phyloP scores from a whole-genome alignment of 1,284 basidiomycete species.

The Apiotrichum sp. region DNA sequence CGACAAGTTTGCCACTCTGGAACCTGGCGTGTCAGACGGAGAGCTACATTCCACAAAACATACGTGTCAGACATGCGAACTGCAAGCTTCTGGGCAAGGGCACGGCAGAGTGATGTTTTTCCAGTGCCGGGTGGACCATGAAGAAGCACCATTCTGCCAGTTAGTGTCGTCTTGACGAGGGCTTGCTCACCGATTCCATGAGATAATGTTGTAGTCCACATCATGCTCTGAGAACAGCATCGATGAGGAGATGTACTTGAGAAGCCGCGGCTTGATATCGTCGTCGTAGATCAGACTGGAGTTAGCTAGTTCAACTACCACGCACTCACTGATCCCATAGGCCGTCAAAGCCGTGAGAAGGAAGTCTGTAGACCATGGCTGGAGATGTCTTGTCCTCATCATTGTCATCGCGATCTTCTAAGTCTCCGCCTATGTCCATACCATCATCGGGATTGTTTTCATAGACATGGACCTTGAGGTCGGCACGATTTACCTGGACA shows the following conservation, averaged over 20 bases:
- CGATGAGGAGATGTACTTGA: slow-evolving; percentile 92
- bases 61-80: slow-evolving; percentile 79
- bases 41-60: slow-evolving; percentile 15
- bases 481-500: slow-evolving; percentile 7
- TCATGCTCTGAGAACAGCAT: slow-evolving; percentile 79
- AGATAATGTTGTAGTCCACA: slow-evolving; percentile 85
- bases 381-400: slow-evolving; percentile 74
- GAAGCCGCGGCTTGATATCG: slow-evolving; percentile 77
- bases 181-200: slow-evolving; percentile 71
- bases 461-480: slow-evolving; percentile 79
- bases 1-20: slow-evolving; percentile 75
- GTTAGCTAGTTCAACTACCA: background rate
- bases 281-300: slow-evolving; percentile 77
- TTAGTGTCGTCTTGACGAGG: background rate
- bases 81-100: slow-evolving; percentile 89
- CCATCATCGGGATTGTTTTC: slow-evolving; percentile 22
- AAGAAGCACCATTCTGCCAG: slow-evolving; percentile 65
- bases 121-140: slow-evolving; percentile 98
- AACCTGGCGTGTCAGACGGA: slow-evolving; percentile 55
- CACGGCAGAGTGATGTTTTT: slow-evolving; percentile 91
- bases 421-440: background rate
- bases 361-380: slow-evolving; percentile 78
- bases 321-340: slow-evolving; percentile 61
- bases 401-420: slow-evolving; percentile 47
- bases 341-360: slow-evolving; percentile 74